These are phyloP conservation scores for Xylariaceae sp. DNA, from an alignment of 2,329 filamentous ascomycete genomes.

Conservation along the genomic window DNA sequence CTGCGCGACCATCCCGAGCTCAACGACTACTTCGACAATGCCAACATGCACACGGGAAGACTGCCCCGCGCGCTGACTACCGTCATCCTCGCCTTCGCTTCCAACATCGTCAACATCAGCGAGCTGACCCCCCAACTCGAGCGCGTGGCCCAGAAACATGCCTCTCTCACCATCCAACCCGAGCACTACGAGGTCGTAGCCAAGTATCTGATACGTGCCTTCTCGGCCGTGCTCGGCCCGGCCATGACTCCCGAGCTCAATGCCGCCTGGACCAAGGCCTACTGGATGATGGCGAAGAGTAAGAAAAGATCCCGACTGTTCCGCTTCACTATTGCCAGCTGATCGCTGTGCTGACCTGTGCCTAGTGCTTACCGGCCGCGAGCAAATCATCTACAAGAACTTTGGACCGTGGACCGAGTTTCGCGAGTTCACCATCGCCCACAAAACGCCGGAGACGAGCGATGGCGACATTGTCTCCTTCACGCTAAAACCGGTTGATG, in stretches of 20 bases:
- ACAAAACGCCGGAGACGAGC: constrained; percentile 59
- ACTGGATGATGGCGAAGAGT: constrained; percentile 65
- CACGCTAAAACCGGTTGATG: constrained; percentile 62
- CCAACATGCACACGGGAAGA: constrained; percentile 59
- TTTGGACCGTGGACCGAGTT: constrained; percentile 62
- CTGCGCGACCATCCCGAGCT: constrained; percentile 61
- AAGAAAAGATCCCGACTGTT: constrained; percentile 1
- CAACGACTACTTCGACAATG: constrained; percentile 65
- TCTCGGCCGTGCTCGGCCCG: constrained; percentile 61
- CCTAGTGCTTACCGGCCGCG: constrained; percentile 60
- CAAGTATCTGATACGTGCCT: constrained; percentile 63
- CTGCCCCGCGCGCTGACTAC: constrained; percentile 60
- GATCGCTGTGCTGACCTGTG: neutral
- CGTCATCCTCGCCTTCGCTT: constrained; percentile 66
- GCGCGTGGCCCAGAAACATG: constrained; percentile 67
- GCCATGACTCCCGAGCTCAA: constrained; percentile 61
- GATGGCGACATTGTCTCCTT: constrained; percentile 64
- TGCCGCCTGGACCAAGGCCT: constrained; percentile 66
- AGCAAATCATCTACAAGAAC: constrained; percentile 58
- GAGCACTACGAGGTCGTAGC: constrained; percentile 70
- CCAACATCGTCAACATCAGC: constrained; percentile 62
- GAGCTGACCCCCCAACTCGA: constrained; percentile 52
- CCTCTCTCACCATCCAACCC: constrained; percentile 61
- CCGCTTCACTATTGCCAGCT: too few species aligned
- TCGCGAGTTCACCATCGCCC: constrained; percentile 61